Percentiles rank a stretch among this genome's conserved stretches.
These are phyloP conservation scores for Hansenula lynferdii DNA, from an alignment of 1,139 yeast species.

Conservation along the genomic window DNA sequence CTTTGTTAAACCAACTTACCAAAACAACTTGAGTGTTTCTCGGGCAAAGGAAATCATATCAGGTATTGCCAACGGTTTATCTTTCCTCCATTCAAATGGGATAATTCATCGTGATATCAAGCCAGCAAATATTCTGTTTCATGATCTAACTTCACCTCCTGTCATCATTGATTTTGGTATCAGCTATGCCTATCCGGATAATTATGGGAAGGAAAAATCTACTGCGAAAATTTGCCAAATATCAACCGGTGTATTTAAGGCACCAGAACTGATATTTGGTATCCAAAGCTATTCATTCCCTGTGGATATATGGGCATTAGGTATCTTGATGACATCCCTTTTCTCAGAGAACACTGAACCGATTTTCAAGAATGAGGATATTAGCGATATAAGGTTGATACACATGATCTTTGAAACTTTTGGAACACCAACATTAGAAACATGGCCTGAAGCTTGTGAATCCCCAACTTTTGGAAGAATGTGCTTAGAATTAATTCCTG, in stretches of 20 bases:
- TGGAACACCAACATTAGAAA: slow-evolving; percentile 59
- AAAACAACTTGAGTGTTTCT: slow-evolving; percentile 21
- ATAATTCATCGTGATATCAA: slow-evolving; percentile 90
- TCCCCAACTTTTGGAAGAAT: slow-evolving; percentile 35
- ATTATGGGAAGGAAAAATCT: slow-evolving; percentile 40
- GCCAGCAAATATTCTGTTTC: slow-evolving; percentile 69
- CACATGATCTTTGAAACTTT: slow-evolving; percentile 55
- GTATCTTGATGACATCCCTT: slow-evolving; percentile 60
- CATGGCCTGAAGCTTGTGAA: slow-evolving; percentile 43
- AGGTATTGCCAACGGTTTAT: slow-evolving; percentile 45
- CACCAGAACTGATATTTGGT: slow-evolving; percentile 82
- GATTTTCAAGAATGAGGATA: slow-evolving; percentile 31
- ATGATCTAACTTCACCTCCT: slow-evolving; percentile 25
- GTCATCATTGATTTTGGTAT: slow-evolving; percentile 80
- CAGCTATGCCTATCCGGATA: slow-evolving; percentile 42
- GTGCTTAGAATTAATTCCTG: slow-evolving; percentile 31
- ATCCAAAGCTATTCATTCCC: slow-evolving; percentile 52
- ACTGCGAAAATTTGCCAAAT: slow-evolving; percentile 60
- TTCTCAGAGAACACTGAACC: slow-evolving; percentile 43
- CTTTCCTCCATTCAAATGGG: slow-evolving; percentile 46
- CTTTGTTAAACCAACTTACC: slow-evolving; percentile 5
- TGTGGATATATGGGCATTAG: slow-evolving; percentile 81
- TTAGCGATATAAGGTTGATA: slow-evolving; percentile 63
- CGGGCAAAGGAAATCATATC: slow-evolving; percentile 29
- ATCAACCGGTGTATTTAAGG: slow-evolving; percentile 71